Evolutionary conservation across 768 basidiomycete species (phyloP).

Genomic region (Boletus subparvulus): DNA sequence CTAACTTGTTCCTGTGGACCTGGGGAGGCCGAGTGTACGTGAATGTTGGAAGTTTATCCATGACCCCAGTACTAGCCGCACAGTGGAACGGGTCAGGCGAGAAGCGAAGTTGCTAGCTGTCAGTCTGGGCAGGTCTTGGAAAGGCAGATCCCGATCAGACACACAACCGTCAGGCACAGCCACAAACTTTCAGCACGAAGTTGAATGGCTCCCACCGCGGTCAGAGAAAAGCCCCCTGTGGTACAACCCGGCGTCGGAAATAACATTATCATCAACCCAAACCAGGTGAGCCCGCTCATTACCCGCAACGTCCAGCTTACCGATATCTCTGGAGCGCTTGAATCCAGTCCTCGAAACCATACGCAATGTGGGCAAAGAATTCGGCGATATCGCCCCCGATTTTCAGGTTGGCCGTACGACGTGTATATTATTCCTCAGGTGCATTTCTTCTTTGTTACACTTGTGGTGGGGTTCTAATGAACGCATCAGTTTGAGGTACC

Average conservation of each 20-base stretch:
- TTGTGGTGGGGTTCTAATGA: background rate
- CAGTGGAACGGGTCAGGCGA: background rate
- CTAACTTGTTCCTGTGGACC: conserved; percentile 10
- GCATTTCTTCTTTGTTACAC: background rate
- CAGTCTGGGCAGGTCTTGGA: no score
- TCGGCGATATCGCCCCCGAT: conserved; percentile 89
- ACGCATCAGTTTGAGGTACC: conserved; percentile 75
- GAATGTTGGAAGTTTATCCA: conserved; percentile 30
- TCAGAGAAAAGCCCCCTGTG: conserved; percentile 46
- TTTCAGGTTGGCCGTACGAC: conserved; percentile 96
- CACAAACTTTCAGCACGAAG: conserved; percentile 6
- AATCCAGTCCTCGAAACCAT: conserved; percentile 90
- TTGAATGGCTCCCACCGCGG: conserved; percentile 5
- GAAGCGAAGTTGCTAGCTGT: background rate
- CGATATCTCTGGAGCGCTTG: conserved; percentile 52
- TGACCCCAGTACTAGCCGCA: conserved; percentile 1
- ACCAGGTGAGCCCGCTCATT: conserved; percentile 44
- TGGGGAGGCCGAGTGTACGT: conserved; percentile 2
- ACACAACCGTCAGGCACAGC: conserved; percentile 1
- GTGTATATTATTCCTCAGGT: conserved; percentile 91
- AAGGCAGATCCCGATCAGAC: no score
- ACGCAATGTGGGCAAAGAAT: conserved; percentile 89
- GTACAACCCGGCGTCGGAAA: conserved; percentile 65
- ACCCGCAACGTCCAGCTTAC: background rate
- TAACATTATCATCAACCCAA: conserved; percentile 60